A percentile compares a stretch with the other conserved stretches of the same genome.
phyloP scores from a whole-genome alignment of 1,139 yeast species.

The Torulaspora globosa region DNA sequence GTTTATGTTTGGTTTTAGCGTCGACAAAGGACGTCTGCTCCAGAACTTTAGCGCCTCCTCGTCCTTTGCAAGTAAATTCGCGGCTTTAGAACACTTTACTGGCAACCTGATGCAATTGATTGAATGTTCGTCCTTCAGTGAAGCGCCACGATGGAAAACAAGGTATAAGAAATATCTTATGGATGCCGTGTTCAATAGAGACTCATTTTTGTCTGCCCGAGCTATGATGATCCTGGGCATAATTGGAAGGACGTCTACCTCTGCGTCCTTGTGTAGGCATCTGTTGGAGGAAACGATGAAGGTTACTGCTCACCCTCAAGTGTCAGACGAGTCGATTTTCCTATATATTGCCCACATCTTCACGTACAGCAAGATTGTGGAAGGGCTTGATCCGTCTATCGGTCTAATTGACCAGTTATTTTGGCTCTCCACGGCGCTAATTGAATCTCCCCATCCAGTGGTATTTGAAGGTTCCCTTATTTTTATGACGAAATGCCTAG shows the following conservation, averaged over 20 bases:
- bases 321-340: conserved; percentile 35
- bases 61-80: conserved; percentile 50
- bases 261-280: conserved; percentile 50
- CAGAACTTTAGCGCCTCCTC: conserved; percentile 41
- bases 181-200: conserved; percentile 57
- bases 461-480: conserved; percentile 56
- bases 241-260: conserved; percentile 59
- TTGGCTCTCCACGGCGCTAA: conserved; percentile 56
- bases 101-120: conserved; percentile 57
- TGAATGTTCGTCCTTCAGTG: conserved; percentile 47
- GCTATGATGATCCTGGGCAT: conserved; percentile 72
- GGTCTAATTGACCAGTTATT: conserved; percentile 54
- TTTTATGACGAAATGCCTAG: conserved; percentile 39
- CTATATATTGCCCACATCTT: conserved; percentile 39
- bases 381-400: conserved; percentile 57
- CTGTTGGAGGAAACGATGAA: conserved; percentile 38
- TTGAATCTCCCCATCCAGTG: conserved; percentile 42
- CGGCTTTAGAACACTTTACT: conserved; percentile 61
- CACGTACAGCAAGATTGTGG: conserved; percentile 57
- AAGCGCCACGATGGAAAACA: conserved; percentile 58
- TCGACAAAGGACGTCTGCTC: conserved; percentile 48
- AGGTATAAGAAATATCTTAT: conserved; percentile 68
- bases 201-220: conserved; percentile 65
- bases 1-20: conserved; percentile 73
- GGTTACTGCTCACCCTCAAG: conserved; percentile 37